Evolutionary conservation across 2,329 filamentous ascomycete genomes (phyloP).

Genomic region (Arthroderma uncinatum): DNA sequence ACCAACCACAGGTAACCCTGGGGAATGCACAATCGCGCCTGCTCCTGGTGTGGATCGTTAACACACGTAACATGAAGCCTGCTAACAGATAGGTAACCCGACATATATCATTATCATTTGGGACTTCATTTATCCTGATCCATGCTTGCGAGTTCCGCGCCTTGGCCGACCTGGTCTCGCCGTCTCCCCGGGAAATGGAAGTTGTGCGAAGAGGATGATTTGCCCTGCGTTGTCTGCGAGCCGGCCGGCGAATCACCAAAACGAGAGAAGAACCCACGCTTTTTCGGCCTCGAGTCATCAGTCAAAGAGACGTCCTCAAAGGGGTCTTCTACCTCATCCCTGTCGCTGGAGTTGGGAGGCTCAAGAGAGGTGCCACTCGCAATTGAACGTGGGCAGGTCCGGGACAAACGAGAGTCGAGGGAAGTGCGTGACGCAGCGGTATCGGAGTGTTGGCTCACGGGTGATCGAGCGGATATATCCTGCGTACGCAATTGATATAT

Average conservation of each 20-base stretch:
- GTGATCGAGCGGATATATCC: constrained; percentile 86
- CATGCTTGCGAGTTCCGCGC: constrained; percentile 60
- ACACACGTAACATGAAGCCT: background rate
- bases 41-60: background rate
- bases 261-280: constrained; percentile 62
- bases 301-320: constrained; percentile 87
- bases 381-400: constrained; percentile 52
- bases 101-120: background rate
- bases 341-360: constrained; percentile 49
- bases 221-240: constrained; percentile 26
- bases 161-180: constrained; percentile 57
- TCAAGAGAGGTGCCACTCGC: constrained; percentile 49
- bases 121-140: background rate
- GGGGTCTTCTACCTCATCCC: constrained; percentile 46
- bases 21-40: background rate
- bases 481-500: constrained; percentile 27
- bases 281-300: constrained; percentile 63
- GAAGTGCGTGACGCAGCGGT: constrained; percentile 58
- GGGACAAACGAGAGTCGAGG: constrained; percentile 61
- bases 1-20: background rate
- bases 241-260: constrained; percentile 52
- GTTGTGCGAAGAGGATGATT: constrained; percentile 36
- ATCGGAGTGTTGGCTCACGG: constrained; percentile 49
- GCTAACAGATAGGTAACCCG: background rate
- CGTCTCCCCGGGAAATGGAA: constrained; percentile 64